phyloP scores from a whole-genome alignment of 805 yeast species.

The Yarrowia hollandica region DNA sequence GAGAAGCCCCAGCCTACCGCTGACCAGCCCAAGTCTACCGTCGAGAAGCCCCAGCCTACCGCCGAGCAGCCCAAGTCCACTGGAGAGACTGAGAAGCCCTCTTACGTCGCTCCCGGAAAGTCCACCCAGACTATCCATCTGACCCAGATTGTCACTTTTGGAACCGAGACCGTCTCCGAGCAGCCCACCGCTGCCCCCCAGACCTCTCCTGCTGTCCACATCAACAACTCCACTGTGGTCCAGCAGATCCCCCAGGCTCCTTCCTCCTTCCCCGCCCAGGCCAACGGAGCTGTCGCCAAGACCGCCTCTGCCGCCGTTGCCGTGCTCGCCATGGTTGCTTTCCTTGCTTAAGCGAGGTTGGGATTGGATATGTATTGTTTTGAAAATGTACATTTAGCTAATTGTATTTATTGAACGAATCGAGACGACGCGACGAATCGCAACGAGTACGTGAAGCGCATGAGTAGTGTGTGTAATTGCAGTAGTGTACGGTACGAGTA shows the following conservation, averaged over 20 bases:
- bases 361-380: too few species aligned
- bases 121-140: not conserved
- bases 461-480: too few species aligned
- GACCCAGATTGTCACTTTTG: constrained; percentile 2
- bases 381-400: too few species aligned
- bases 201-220: constrained; percentile 2
- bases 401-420: too few species aligned
- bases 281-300: constrained; percentile 23
- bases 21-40: not conserved
- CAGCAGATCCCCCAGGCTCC: constrained; percentile 23
- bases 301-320: constrained; percentile 1
- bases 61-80: not conserved
- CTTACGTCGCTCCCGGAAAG: not conserved
- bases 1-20: not conserved
- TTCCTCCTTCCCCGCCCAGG: constrained; percentile 9
- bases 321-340: constrained; percentile 4
- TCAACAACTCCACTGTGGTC: not conserved
- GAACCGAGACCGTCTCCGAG: constrained; percentile 9
- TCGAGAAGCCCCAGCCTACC: not conserved
- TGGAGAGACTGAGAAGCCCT: too few species aligned
- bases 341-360: not conserved
- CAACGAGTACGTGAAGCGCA: too few species aligned
- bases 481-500: too few species aligned
- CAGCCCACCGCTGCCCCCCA: not conserved
- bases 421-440: too few species aligned